Base-by-base conservation (phyloP, 1,284 basidiomycete genomes). In the Coniferiporia sulphurascens region DNA sequence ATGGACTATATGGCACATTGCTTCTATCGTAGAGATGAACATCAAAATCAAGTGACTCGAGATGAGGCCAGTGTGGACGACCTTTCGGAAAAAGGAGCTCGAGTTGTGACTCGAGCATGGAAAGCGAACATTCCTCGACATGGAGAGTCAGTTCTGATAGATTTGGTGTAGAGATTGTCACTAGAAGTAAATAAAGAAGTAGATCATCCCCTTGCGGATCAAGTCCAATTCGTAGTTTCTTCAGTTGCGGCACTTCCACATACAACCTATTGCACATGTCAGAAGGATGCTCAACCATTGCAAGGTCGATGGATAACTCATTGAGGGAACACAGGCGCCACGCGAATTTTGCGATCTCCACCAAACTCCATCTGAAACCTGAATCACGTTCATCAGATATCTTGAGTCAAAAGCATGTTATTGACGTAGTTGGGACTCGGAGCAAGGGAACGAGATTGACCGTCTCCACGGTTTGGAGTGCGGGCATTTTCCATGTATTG, bases 401-500 rank as follows among this genome's bases (percentile, higher is more conserved):
- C 2, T 15, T n/a, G 19, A 54, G 27, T 12, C 21, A 7, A 32
- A 55, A 10, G 22, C 53, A 17, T 8, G 53, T 55, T 13, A 55
- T 4, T 7, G 43, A 45, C 2, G 0, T 32, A 2, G 13, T 13
- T 1, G 19, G 22, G 13, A 27, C 27, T 27, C 27, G 27, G 12
- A 22, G 43, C 13, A 53, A n/a, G 13, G 52, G 52, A 41, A 55
- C 32, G 43, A 55, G 27, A 13, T 44, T 44, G 6, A 15, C 1
- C 0, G 27, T 27, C 7, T 27, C 4, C 1, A 55, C 15, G 21
- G 22, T 7, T 21, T 22, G 53, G 15, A 55, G 53, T 8, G 41
- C 21, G n/a, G 53, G 53, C 41, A 46, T 55, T 9, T 46, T 22
- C 53, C 53, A 55, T n/a, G 21, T 46, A 15, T 38, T 32, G 43